Evolutionary conservation across 208 protist genomes (phyloP).

Genomic region (Trypanosoma avium): DNA sequence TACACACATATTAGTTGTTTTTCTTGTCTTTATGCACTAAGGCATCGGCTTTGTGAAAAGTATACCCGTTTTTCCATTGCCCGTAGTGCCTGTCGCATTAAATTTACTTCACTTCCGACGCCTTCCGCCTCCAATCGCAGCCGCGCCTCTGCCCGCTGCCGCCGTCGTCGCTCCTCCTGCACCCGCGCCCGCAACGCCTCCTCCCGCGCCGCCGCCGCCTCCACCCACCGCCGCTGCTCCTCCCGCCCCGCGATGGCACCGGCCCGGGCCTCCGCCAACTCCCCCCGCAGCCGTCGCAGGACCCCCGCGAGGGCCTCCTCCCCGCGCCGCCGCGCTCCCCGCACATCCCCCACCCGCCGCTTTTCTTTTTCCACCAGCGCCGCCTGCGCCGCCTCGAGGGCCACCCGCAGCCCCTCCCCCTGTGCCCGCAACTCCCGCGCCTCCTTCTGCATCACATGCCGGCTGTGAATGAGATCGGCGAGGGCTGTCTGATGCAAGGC

Average conservation of each 20-base stretch:
- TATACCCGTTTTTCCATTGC: slow-evolving; percentile 77
- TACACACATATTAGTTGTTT: background rate
- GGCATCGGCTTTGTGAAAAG: slow-evolving; percentile 36
- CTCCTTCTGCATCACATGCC: slow-evolving; percentile 45
- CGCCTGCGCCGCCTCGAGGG: slow-evolving; percentile 11
- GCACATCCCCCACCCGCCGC: slow-evolving; percentile 25
- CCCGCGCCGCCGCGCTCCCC: background rate
- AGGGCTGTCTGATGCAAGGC: slow-evolving; percentile 50
- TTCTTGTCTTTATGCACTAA: background rate
- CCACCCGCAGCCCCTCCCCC: slow-evolving; percentile 44
- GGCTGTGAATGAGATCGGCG: slow-evolving; percentile 55
- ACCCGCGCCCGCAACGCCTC: slow-evolving; percentile 20
- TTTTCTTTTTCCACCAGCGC: slow-evolving; percentile 25
- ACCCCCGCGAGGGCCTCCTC: background rate
- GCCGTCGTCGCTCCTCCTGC: slow-evolving; percentile 25
- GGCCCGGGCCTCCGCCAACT: slow-evolving; percentile 29
- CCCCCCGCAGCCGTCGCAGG: slow-evolving; percentile 24
- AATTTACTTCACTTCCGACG: slow-evolving; percentile 69
- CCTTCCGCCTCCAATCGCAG: slow-evolving; percentile 63
- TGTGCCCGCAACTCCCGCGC: slow-evolving; percentile 38
- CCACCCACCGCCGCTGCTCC: slow-evolving; percentile 17
- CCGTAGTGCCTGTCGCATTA: slow-evolving; percentile 77
- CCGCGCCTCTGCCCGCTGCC: slow-evolving; percentile 43
- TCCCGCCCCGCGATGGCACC: slow-evolving; percentile 20
- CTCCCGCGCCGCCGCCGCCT: slow-evolving; percentile 24